Percentiles rank a stretch among this genome's conserved stretches.
Evolutionary conservation across 495 filamentous ascomycete genomes (phyloP).

Genomic region (Aspergillus indologenus): DNA sequence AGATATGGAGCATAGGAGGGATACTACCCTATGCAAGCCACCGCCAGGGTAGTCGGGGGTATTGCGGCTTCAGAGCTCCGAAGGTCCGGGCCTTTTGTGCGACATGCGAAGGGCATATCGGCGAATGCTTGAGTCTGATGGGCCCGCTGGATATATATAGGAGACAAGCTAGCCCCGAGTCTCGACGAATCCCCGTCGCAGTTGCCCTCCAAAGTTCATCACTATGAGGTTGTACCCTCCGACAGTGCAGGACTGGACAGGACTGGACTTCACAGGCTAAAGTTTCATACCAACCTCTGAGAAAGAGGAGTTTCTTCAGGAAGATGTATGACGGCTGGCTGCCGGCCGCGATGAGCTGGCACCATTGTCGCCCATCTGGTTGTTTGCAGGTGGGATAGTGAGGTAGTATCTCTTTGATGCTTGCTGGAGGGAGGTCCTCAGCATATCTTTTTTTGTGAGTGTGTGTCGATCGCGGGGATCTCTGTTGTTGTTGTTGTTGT

Average conservation of each 20-base stretch:
- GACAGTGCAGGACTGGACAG: background rate
- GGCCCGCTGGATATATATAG: background rate
- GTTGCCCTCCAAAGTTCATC: background rate
- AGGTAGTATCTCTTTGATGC: background rate
- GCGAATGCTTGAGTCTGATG: background rate
- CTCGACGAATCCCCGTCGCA: background rate
- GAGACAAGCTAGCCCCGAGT: background rate
- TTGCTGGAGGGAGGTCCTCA: background rate
- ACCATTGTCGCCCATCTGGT: background rate
- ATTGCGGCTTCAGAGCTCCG: background rate
- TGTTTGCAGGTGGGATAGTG: background rate
- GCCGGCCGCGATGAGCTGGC: background rate
- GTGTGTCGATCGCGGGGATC: too few species aligned
- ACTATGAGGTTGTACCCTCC: background rate
- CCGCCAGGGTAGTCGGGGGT: background rate
- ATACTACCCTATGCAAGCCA: constrained; percentile 11
- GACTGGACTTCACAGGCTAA: too few species aligned
- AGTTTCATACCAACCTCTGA: too few species aligned
- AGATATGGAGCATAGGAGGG: background rate
- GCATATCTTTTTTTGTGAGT: too few species aligned
- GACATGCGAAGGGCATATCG: background rate
- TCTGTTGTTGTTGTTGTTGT: background rate
- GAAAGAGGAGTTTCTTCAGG: too few species aligned
- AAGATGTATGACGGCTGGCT: too few species aligned
- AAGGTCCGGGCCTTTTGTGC: background rate